Base-by-base conservation (phyloP, 805 yeast genomes). In the Nakazawaea sp. region DNA sequence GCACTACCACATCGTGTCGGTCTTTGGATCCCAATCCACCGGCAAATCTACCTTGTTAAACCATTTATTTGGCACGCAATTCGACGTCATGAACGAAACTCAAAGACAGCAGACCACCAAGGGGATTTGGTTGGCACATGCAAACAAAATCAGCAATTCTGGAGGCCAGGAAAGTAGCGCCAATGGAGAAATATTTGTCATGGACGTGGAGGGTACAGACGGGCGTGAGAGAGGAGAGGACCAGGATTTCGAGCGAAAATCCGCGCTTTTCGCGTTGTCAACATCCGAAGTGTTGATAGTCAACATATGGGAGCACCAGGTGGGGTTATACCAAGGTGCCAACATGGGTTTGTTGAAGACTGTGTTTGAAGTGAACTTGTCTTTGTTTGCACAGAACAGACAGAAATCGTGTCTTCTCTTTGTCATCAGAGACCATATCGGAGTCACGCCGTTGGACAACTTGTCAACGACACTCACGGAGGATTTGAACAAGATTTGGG, bases 181-280 rank as follows among this genome's bases (percentile, higher is more conserved):
- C 4, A 41, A 49, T 13, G 41, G 45, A 17, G 48, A 76, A 44
- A 66, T 87, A 9, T 70, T 86, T 43, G 94, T 92, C 2, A 72
- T 92, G 72, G 98, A 92, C 55, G 97, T 92, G n/a, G 98, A 92
- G 61, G 98, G 98, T 33, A 89, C 97, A 1, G 98, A 92, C 62
- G 97, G 98, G 33, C 73, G 96, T 43, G 98, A 92, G 61, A 74
- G 97, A 39, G 97, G 97, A 18, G 98, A 92, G 51, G 97, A 92
- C 59, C 97, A 92, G 59, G 98, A 92, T 60, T 92, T 92, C 58
- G 98, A 92, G 60, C 74, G 98, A 41, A 92, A 92, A 49, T 89
- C 96, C 1, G 97, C 97, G 0, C 64, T 92, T 30, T 92, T 92
- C 65, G 97, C 98, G 0, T 66, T 92, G 43, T 76, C 97, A 9